phyloP scores from a whole-genome alignment of 2,329 filamentous ascomycete genomes.

The Ceratocystis cacaofunesta region DNA sequence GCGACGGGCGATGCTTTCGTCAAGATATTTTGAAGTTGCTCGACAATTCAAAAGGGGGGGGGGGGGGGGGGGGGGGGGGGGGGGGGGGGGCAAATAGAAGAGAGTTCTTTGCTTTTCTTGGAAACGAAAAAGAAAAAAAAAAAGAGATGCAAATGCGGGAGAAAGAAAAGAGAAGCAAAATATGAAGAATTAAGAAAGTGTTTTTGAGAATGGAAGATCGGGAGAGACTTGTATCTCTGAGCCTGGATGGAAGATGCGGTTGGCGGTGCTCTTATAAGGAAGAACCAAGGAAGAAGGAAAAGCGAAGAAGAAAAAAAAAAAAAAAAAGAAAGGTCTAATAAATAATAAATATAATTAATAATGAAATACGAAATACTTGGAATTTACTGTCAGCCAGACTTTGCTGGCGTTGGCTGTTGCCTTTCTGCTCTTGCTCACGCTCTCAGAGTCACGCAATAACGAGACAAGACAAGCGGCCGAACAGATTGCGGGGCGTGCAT shows the following conservation, averaged over 20 bases:
- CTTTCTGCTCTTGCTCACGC: not conserved
- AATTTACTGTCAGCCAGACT: not conserved
- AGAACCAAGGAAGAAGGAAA: not conserved
- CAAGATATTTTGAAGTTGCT: not conserved
- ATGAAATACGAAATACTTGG: not conserved
- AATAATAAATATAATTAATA: not conserved
- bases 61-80: too few species aligned
- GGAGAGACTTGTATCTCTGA: not conserved
- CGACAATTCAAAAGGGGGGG: not conserved
- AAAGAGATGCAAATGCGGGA: not conserved
- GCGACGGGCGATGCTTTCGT: not conserved
- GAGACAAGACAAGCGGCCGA: not conserved
- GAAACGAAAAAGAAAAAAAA: not conserved
- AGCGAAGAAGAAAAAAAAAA: not conserved
- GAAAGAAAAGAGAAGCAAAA: not conserved
- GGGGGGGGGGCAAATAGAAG: too few species aligned
- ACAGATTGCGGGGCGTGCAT: not conserved
- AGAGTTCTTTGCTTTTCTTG: not conserved
- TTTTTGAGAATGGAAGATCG: not conserved
- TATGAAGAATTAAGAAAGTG: not conserved
- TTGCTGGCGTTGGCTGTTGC: not conserved
- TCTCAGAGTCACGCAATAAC: not conserved
- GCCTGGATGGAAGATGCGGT: not conserved
- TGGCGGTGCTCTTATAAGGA: not conserved
- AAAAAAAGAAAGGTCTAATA: not conserved